These are phyloP conservation scores for Aspergillus haitiensis DNA, from an alignment of 495 filamentous ascomycete species.

Conservation along the genomic window DNA sequence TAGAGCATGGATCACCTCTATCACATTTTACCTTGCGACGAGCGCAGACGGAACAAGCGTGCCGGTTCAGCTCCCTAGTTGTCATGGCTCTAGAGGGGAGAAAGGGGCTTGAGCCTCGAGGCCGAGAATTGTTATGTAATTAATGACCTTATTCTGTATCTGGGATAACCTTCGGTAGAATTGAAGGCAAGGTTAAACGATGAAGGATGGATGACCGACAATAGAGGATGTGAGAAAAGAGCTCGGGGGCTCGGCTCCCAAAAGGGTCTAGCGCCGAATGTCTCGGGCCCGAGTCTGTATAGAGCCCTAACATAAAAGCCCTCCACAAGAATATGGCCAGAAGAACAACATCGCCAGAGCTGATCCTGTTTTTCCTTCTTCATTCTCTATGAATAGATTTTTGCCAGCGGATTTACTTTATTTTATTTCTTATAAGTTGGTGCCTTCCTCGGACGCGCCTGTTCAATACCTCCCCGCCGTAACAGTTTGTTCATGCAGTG, in stretches of 20 bases:
- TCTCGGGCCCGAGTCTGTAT: neutral
- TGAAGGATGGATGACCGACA: neutral
- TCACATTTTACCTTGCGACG: constrained; percentile 43
- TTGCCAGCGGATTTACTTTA: too few relatives aligned
- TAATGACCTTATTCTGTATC: neutral
- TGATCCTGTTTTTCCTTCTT: too few relatives aligned
- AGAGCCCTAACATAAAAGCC: neutral
- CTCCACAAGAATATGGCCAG: neutral
- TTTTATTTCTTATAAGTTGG: too few relatives aligned
- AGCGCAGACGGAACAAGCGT: constrained; percentile 31
- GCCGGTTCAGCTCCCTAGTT: neutral
- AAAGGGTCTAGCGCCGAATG: neutral
- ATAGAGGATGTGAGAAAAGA: too few relatives aligned
- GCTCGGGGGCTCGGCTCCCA: neutral
- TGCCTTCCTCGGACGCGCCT: too few relatives aligned
- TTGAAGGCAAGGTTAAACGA: neutral
- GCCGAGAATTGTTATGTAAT: neutral
- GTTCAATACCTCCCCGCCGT: too few relatives aligned
- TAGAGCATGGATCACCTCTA: constrained; percentile 33
- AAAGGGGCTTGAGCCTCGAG: too few relatives aligned
- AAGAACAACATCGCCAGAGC: too few relatives aligned
- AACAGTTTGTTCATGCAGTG: too few relatives aligned
- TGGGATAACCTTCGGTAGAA: neutral
- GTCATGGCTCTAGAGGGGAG: neutral
- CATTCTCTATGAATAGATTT: too few relatives aligned